Base-by-base conservation (phyloP, 306 rosid genomes). In the Nissolia schottii region DNA sequence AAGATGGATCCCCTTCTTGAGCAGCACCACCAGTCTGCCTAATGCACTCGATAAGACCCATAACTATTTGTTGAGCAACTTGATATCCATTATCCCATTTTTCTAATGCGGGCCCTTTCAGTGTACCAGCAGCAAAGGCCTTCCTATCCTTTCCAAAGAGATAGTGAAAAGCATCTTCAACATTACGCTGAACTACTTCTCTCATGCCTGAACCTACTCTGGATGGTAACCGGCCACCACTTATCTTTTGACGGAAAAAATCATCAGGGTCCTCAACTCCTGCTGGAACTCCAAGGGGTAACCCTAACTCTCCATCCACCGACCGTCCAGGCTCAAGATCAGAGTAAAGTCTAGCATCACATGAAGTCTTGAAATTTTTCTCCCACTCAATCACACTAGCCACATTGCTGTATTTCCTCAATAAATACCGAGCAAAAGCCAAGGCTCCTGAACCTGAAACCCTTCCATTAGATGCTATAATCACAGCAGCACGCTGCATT, bases 21-120 rank as follows among this genome's bases (percentile, higher is more conserved):
- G 99, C 99, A 77, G 99, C 99, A 79, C 97, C 99, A 35, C 96
- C 97, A 32, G 99, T 94, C 76, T 94, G 96, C 87, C 90, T 83
- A 65, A 94, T 87, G 81, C 96, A 86, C 24, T 94, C 96, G 77
- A 91, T 94, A 68, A 94, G 58, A 37, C 91, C 91, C 63, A 75
- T 62, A 41, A 86, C 90, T 75, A 89, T 84, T 61, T 83, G 85
- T 73, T 86, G 97, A 75, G 97, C 90, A 67, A 87, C 82, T 78
- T 87, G 97, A 84, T 77, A 85, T 61, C 92, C 95, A 37, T 91
- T 90, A 69, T 91, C 97, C 88, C 91, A 87, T 82, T 94, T 91
- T 80, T 94, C 99, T 16, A 83, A 53, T 62, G 81, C 55, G 34
- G 86, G 79, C 56, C 81, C 86, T 85, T 91, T 94, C n/a, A 88